These are phyloP conservation scores for Pontederia crassipes DNA, from an alignment of 176 grass and related monocot genomes.

Conservation along the genomic window DNA sequence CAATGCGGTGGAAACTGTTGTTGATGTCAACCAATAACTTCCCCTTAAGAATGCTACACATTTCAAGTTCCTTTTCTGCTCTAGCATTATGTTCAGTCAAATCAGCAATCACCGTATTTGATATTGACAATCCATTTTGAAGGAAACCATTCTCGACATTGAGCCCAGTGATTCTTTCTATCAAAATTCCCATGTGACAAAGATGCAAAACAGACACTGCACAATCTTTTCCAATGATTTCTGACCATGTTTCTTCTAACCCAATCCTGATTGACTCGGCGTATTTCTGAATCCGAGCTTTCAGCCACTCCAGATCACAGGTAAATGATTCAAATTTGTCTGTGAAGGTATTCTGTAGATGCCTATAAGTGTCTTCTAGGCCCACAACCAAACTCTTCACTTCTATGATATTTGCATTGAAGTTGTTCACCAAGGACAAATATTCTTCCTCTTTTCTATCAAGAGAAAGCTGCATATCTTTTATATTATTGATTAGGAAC, in stretches of 20 bases:
- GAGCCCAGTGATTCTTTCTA: conserved; percentile 77
- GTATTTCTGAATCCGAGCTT: conserved; percentile 40
- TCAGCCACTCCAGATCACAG: conserved; percentile 64
- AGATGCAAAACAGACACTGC: conserved; percentile 80
- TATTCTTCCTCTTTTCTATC: conserved; percentile 49
- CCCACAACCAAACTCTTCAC: conserved; percentile 49
- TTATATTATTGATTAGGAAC: conserved; percentile 34
- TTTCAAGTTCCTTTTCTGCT: conserved; percentile 69
- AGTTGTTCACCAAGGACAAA: conserved; percentile 39
- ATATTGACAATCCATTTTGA: conserved; percentile 49
- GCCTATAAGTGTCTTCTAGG: conserved; percentile 45
- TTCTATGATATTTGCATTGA: conserved; percentile 35
- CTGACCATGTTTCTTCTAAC: conserved; percentile 79
- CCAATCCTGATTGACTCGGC: conserved; percentile 39
- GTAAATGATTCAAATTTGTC: conserved; percentile 59
- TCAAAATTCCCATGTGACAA: conserved; percentile 85
- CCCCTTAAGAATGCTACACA: conserved; percentile 77
- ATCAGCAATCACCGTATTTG: conserved; percentile 71
- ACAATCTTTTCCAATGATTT: conserved; percentile 95
- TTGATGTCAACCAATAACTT: conserved; percentile 86
- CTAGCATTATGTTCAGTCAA: conserved; percentile 63
- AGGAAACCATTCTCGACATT: conserved; percentile 85
- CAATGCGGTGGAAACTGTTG: conserved; percentile 59
- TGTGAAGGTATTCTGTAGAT: conserved; percentile 32
- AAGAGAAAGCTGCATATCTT: conserved; percentile 37